Conservation (phyloP, 208 protist genomes). For the Giardia duodenalis region DNA sequence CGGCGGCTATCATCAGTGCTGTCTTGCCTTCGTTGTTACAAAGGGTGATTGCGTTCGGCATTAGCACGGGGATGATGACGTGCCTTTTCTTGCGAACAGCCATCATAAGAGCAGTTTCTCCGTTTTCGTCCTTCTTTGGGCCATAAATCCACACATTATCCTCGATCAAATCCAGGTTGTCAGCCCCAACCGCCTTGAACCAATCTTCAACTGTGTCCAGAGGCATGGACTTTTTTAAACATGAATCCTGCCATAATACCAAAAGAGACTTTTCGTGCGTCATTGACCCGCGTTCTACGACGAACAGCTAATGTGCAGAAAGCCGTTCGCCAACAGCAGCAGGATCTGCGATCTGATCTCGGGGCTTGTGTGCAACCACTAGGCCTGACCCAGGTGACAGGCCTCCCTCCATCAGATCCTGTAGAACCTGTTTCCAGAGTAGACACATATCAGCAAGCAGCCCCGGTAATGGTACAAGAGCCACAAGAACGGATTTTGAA, state of each 20-base stretch:
- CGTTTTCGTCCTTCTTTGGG: not conserved
- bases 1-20: not conserved
- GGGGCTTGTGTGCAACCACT: not conserved
- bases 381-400: not conserved
- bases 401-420: not conserved
- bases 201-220: not conserved
- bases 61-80: not conserved
- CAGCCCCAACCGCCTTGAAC: not conserved
- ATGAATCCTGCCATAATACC: not conserved
- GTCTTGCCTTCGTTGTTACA: not conserved
- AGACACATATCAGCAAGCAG: not conserved
- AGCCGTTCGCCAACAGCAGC: not conserved
- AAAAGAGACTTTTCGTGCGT: not conserved
- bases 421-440: not conserved
- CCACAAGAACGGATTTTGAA: not conserved
- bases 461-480: not conserved
- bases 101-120: not conserved
- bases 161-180: not conserved
- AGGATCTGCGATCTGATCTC: not conserved
- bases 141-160: not conserved
- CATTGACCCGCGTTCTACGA: not conserved
- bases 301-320: not conserved
- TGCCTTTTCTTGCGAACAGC: not conserved
- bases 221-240: too few relatives aligned
- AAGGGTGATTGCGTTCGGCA: not conserved